These are phyloP conservation scores for Coemansia sp. DNA, from an alignment of 192 early-diverging fungal genomes.

Conservation along the genomic window DNA sequence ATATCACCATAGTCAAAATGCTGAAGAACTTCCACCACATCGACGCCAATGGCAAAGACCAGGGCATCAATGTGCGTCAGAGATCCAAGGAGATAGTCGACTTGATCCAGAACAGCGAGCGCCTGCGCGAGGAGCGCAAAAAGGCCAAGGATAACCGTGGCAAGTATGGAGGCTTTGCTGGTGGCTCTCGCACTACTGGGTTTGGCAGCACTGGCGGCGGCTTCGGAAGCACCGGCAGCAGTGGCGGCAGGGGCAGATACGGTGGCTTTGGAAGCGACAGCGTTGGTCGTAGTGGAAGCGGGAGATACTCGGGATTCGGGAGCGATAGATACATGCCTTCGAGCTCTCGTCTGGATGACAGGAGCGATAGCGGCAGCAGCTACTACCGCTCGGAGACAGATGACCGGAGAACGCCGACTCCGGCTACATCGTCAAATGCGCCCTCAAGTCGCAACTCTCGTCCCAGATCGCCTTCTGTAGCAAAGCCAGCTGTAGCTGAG, in stretches of 20 bases:
- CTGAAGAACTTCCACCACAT: conserved; percentile 84
- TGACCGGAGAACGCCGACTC: conserved; percentile 20
- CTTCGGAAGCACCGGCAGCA: neutral
- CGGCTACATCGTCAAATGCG: conserved; percentile 14
- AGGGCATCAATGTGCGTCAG: conserved; percentile 88
- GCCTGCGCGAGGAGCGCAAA: conserved; percentile 79
- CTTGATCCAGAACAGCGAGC: conserved; percentile 71
- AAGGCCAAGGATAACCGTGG: conserved; percentile 85
- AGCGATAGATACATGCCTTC: conserved; percentile 28
- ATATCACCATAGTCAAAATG: conserved; percentile 85
- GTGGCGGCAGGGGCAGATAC: conserved; percentile 37
- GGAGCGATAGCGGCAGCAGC: conserved; percentile 33
- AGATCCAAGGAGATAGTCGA: conserved; percentile 89
- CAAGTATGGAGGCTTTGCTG: conserved; percentile 82
- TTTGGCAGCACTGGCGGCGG: conserved; percentile 33
- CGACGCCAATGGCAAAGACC: conserved; percentile 94
- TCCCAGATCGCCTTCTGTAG: conserved; percentile 21
- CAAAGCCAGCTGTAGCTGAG: conserved; percentile 15
- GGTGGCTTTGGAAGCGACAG: conserved; percentile 64
- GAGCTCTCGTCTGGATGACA: conserved; percentile 24
- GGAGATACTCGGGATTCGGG: conserved; percentile 39
- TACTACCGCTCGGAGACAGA: conserved; percentile 29
- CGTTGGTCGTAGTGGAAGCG: conserved; percentile 11
- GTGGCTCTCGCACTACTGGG: conserved; percentile 38
- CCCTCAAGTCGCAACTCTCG: conserved; percentile 20